Conservation (phyloP, 2,329 filamentous ascomycete genomes). For the Raffaelea arxii region DNA sequence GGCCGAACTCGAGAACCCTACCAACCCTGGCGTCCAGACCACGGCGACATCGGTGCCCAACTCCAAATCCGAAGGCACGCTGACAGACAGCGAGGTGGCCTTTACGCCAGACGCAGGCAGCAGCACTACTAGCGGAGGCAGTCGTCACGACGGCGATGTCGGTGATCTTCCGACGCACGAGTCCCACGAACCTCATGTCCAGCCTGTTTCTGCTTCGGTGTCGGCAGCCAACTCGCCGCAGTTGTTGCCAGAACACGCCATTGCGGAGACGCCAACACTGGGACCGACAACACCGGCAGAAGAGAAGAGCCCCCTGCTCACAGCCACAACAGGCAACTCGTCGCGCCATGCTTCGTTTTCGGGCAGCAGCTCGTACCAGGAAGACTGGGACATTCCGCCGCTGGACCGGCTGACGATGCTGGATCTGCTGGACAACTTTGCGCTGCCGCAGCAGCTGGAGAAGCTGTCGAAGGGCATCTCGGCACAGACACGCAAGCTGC, state of each 20-base stretch:
- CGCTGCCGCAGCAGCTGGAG: constrained; percentile 81
- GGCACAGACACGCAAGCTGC: constrained; percentile 75
- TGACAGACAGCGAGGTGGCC: constrained; percentile 32
- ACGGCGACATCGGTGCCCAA: background rate
- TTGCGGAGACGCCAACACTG: constrained; percentile 41
- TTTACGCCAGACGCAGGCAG: constrained; percentile 32
- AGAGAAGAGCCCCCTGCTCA: constrained; percentile 6
- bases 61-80: constrained; percentile 22
- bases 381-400: constrained; percentile 84
- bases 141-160: background rate
- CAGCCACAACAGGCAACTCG: constrained; percentile 20
- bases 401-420: constrained; percentile 85
- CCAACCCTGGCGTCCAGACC: background rate
- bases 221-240: constrained; percentile 29
- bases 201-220: background rate
- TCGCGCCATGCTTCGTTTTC: constrained; percentile 76
- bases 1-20: constrained; percentile 27
- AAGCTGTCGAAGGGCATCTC: constrained; percentile 77
- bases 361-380: constrained; percentile 75
- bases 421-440: constrained; percentile 89
- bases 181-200: background rate
- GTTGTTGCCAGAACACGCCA: constrained; percentile 32
- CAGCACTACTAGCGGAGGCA: constrained; percentile 2
- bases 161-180: background rate
- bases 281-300: constrained; percentile 23